A percentile compares a stretch with the other conserved stretches of the same genome.
These are phyloP conservation scores for Glycine soja DNA, from an alignment of 306 rosid genomes.

Conservation along the genomic window DNA sequence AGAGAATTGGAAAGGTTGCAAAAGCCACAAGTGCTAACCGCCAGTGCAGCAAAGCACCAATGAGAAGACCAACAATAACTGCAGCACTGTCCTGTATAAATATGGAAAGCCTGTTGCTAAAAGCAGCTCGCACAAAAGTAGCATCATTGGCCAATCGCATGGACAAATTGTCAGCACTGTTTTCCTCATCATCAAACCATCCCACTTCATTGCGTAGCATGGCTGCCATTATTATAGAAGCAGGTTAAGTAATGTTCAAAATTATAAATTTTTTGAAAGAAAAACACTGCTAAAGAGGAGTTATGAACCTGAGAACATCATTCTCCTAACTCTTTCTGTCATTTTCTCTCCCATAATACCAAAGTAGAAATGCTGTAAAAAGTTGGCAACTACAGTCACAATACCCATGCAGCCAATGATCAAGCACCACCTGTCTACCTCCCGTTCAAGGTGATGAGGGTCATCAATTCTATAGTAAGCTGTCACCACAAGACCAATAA, in stretches of 20 bases:
- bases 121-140: slow-evolving; percentile 98
- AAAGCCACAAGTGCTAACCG: slow-evolving; percentile 97
- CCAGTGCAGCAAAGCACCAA: slow-evolving; percentile 91
- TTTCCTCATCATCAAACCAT: slow-evolving; percentile 97
- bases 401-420: slow-evolving; percentile 97
- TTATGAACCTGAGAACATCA: slow-evolving; percentile 96
- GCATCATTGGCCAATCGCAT: slow-evolving; percentile 99
- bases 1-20: slow-evolving; percentile 89
- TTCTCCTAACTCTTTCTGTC: slow-evolving; percentile 99
- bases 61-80: slow-evolving; percentile 88
- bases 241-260: slow-evolving; percentile 44
- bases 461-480: slow-evolving; percentile 65
- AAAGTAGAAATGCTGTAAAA: slow-evolving; percentile 98
- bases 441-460: slow-evolving; percentile 53
- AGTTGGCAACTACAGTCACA: slow-evolving; percentile 96
- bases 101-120: slow-evolving; percentile 97
- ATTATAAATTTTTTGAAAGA: slow-evolving; percentile 8
- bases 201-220: slow-evolving; percentile 98
- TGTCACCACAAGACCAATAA: slow-evolving; percentile 88
- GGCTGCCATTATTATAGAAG: slow-evolving; percentile 68
- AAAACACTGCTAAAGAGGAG: slow-evolving; percentile 39
- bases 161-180: slow-evolving; percentile 96
- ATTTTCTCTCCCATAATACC: slow-evolving; percentile 99
- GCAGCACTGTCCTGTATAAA: slow-evolving; percentile 99
- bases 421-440: slow-evolving; percentile 95